Evolutionary conservation across 139 green algal species (phyloP).

Genomic region (Axilococcus clingmanii): DNA sequence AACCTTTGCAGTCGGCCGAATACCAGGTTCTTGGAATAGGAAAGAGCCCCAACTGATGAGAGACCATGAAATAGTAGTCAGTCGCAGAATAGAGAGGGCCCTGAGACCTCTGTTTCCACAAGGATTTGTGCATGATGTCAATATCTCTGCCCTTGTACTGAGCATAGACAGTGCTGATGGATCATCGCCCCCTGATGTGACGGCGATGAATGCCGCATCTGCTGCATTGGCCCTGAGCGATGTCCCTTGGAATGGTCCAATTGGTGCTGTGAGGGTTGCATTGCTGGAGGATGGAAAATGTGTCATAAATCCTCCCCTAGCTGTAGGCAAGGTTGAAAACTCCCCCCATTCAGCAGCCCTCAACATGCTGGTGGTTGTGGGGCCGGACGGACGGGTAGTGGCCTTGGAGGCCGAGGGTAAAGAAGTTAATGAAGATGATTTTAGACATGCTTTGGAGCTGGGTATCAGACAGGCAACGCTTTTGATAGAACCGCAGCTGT

Average conservation of each 20-base stretch:
- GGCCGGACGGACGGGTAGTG: too few relatives aligned
- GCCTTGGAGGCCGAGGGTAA: constrained; percentile 47
- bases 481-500: constrained; percentile 22
- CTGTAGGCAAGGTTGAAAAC: constrained; percentile 10
- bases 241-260: constrained; percentile 60
- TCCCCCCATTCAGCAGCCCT: constrained; percentile 49
- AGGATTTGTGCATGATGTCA: constrained; percentile 42
- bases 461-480: constrained; percentile 16
- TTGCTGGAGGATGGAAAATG: constrained; percentile 5
- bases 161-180: constrained; percentile 45
- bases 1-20: constrained; percentile 41
- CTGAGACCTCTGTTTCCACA: constrained; percentile 62
- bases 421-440: constrained; percentile 18
- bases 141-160: constrained; percentile 22
- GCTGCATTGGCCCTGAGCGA: constrained; percentile 46
- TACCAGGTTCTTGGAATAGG: constrained; percentile 50
- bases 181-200: constrained; percentile 37
- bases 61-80: constrained; percentile 51
- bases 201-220: constrained; percentile 69
- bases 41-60: constrained; percentile 37
- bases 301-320: constrained; percentile 4
- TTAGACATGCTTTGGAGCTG: constrained; percentile 23
- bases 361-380: constrained; percentile 1
- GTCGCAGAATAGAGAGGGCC: constrained; percentile 44
- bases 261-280: constrained; percentile 41